phyloP scores from a whole-genome alignment of 2,329 filamentous ascomycete genomes.

The Phoma herbarum region DNA sequence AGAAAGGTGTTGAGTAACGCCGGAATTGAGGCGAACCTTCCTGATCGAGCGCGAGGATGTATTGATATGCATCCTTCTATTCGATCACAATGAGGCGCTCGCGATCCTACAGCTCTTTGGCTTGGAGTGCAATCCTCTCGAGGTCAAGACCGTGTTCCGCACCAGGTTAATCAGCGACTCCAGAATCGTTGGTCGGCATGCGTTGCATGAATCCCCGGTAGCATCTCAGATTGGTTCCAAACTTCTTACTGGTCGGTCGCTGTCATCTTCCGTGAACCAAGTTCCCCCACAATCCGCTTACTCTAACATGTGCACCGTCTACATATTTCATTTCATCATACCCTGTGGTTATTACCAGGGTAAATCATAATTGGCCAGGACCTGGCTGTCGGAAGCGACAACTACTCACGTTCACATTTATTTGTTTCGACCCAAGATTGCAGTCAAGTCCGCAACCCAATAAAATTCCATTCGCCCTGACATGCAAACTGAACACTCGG shows the following conservation, averaged over 20 bases:
- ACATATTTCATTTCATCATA: conserved; percentile 4
- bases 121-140: not conserved
- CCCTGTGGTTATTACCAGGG: conserved; percentile 16
- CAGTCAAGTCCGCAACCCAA: conserved; percentile 18
- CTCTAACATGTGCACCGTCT: not conserved
- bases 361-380: conserved; percentile 8
- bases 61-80: conserved; percentile 2
- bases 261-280: not conserved
- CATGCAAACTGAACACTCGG: conserved; percentile 1
- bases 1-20: conserved; percentile 6
- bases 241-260: not conserved
- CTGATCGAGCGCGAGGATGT: conserved; percentile 1
- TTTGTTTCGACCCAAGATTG: conserved; percentile 19
- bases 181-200: not conserved
- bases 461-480: conserved; percentile 7
- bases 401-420: not conserved
- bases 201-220: not conserved
- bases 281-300: not conserved
- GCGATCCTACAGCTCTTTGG: not conserved
- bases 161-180: not conserved
- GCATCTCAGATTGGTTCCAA: not conserved
- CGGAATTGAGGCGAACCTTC: conserved; percentile 7
- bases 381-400: conserved; percentile 13
- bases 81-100: not conserved
- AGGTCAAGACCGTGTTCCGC: not conserved